Percentiles rank a stretch among this genome's conserved stretches.
Evolutionary conservation across 1,139 yeast genomes (phyloP).

Genomic region (Geotrichum australiense): DNA sequence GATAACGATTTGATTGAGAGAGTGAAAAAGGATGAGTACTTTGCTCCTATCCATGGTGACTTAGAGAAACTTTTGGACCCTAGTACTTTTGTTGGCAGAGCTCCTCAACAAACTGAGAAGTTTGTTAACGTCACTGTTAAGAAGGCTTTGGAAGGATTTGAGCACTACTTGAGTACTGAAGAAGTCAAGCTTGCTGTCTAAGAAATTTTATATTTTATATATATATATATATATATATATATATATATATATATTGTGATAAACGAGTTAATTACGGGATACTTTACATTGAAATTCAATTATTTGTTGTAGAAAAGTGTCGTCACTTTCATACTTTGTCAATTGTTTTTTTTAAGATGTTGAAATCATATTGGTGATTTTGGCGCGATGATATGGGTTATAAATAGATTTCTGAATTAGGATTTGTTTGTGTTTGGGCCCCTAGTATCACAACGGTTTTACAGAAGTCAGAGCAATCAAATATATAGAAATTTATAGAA

Average conservation of each 20-base stretch:
- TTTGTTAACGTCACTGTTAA: conserved; percentile 81
- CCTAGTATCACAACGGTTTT: too few relatives aligned
- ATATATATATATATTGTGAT: background rate
- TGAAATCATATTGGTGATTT: too few relatives aligned
- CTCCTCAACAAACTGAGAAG: conserved; percentile 96
- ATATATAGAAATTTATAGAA: too few relatives aligned
- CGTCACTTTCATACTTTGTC: too few relatives aligned
- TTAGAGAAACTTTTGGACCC: conserved; percentile 81
- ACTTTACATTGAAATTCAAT: too few relatives aligned
- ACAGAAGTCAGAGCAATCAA: too few relatives aligned
- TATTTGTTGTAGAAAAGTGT: too few relatives aligned
- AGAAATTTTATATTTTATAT: background rate
- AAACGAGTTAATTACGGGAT: background rate
- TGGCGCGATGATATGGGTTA: too few relatives aligned
- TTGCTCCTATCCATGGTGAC: conserved; percentile 82
- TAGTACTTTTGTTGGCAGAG: conserved; percentile 93
- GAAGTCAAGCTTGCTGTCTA: conserved; percentile 14
- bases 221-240: background rate
- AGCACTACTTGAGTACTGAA: conserved; percentile 41
- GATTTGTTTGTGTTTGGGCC: too few relatives aligned
- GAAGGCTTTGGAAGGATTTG: conserved; percentile 68
- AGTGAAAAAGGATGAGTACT: conserved; percentile 69
- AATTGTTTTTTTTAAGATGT: too few relatives aligned
- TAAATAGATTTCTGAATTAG: too few relatives aligned
- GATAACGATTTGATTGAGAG: conserved; percentile 95